Percentiles rank a stretch among this genome's conserved stretches.
These are phyloP conservation scores for Pleurotus pulmonarius DNA, from an alignment of 768 basidiomycete genomes.

Conservation along the genomic window DNA sequence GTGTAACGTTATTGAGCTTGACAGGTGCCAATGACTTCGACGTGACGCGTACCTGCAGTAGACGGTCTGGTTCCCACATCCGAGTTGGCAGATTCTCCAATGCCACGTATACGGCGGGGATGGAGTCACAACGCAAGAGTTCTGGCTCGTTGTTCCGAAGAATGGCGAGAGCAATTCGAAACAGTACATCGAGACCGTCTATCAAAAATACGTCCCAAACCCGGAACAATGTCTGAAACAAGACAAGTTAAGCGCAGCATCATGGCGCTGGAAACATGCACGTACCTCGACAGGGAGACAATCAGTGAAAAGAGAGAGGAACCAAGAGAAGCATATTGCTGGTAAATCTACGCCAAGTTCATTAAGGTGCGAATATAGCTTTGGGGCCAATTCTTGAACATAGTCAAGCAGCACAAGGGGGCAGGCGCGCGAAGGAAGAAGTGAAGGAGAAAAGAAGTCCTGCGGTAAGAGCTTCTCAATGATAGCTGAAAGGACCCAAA, in stretches of 20 bases:
- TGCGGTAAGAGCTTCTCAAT: constrained; percentile 86
- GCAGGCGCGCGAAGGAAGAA: constrained; percentile 91
- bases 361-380: constrained; percentile 69
- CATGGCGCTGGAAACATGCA: constrained; percentile 1
- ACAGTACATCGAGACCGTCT: constrained; percentile 88
- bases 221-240: constrained; percentile 77
- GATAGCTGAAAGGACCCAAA: constrained; percentile 90
- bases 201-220: constrained; percentile 96
- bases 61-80: constrained; percentile 90
- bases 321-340: constrained; percentile 98
- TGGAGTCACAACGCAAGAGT: constrained; percentile 77
- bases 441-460: constrained; percentile 90
- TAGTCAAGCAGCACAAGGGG: constrained; percentile 89
- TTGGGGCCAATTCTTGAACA: constrained; percentile 73
- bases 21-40: not conserved
- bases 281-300: constrained; percentile 91
- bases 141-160: constrained; percentile 82
- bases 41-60: constrained; percentile 67
- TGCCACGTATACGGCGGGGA: constrained; percentile 85
- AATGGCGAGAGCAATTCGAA: constrained; percentile 86
- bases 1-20: not conserved
- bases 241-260: constrained; percentile 1
- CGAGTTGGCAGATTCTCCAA: constrained; percentile 87
- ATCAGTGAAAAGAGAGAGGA: constrained; percentile 92
- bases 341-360: constrained; percentile 86